These are phyloP conservation scores for Erysimum cheiranthoides DNA, from an alignment of 345 rosid genomes.

Conservation along the genomic window DNA sequence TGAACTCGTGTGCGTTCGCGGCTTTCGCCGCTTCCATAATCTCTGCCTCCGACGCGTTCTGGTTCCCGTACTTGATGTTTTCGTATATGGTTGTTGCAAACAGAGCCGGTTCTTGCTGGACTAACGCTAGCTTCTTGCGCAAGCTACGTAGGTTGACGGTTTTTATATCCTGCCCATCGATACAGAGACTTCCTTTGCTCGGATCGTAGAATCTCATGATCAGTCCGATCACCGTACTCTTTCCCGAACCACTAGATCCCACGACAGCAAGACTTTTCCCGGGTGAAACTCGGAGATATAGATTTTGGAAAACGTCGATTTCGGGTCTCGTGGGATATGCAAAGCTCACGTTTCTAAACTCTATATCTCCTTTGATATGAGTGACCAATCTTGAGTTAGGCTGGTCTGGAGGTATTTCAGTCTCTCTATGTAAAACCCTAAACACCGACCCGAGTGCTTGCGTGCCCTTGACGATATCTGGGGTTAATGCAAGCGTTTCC, in stretches of 20 bases:
- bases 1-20: slow-evolving; percentile 84
- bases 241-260: slow-evolving; percentile 84
- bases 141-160: slow-evolving; percentile 67
- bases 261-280: slow-evolving; percentile 82
- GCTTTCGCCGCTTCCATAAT: slow-evolving; percentile 70
- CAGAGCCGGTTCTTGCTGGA: slow-evolving; percentile 85
- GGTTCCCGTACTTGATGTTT: slow-evolving; percentile 76
- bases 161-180: slow-evolving; percentile 68
- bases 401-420: slow-evolving; percentile 56
- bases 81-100: slow-evolving; percentile 75
- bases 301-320: slow-evolving; percentile 54
- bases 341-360: slow-evolving; percentile 65
- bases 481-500: slow-evolving; percentile 84
- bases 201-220: slow-evolving; percentile 82
- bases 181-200: slow-evolving; percentile 52
- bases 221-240: slow-evolving; percentile 74
- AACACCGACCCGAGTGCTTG: slow-evolving; percentile 80
- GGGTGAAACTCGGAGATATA: slow-evolving; percentile 54
- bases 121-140: slow-evolving; percentile 66
- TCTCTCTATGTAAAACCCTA: slow-evolving; percentile 60
- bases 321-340: slow-evolving; percentile 75
- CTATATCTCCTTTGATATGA: slow-evolving; percentile 63
- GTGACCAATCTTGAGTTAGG: slow-evolving; percentile 49
- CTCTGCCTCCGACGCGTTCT: slow-evolving; percentile 73
- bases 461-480: slow-evolving; percentile 89